Percentiles rank a stretch among this genome's conserved stretches.
Evolutionary conservation across 352 stramenopile genomes (phyloP).

Genomic region (Phytophthora tubulina): DNA sequence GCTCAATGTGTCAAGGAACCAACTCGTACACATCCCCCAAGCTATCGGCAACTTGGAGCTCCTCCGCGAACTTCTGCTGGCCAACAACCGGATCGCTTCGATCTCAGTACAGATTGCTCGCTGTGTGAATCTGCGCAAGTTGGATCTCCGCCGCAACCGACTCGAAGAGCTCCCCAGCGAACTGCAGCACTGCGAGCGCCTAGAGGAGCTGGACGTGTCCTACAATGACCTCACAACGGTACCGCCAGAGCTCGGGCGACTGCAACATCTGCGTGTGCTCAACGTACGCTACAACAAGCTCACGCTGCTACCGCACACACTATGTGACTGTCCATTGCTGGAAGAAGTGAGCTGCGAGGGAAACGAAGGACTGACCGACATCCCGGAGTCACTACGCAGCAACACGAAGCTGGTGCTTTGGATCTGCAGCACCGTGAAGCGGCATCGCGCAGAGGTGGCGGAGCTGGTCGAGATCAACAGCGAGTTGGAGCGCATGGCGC

Average conservation of each 20-base stretch:
- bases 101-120: conserved; percentile 63
- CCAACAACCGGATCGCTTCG: conserved; percentile 68
- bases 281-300: conserved; percentile 83
- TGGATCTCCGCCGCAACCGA: conserved; percentile 76
- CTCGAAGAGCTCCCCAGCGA: conserved; percentile 69
- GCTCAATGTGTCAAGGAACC: conserved; percentile 77
- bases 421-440: conserved; percentile 85
- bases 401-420: conserved; percentile 83
- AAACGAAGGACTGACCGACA: conserved; percentile 66
- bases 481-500: conserved; percentile 78
- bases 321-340: conserved; percentile 74
- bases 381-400: conserved; percentile 71
- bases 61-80: conserved; percentile 68
- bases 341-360: conserved; percentile 63
- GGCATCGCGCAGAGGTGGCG: conserved; percentile 63
- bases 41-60: conserved; percentile 72
- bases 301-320: conserved; percentile 67
- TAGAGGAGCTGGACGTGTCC: conserved; percentile 73
- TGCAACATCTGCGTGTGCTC: conserved; percentile 65
- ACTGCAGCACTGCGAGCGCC: conserved; percentile 72
- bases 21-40: conserved; percentile 68
- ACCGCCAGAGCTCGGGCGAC: conserved; percentile 59
- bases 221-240: conserved; percentile 73
- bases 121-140: conserved; percentile 73
- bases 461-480: conserved; percentile 83